Percentiles rank a stretch among this genome's conserved stretches.
Conservation (phyloP, 768 basidiomycete genomes). For the Russula griseocarnosa region DNA sequence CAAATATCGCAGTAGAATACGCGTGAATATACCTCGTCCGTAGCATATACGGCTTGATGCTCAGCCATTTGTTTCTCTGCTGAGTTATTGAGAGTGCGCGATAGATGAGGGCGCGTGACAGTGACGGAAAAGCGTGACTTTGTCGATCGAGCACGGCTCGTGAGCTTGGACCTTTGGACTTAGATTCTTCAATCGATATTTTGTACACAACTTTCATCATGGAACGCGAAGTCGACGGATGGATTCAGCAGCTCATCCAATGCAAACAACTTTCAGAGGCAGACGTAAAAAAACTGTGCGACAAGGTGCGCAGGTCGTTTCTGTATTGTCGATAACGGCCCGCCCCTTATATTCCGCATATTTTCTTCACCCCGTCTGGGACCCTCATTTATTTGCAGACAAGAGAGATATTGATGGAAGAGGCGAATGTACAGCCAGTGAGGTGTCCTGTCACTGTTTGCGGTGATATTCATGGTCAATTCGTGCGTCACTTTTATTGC, state of each 20-base stretch:
- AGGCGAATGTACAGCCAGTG: slow-evolving; percentile 98
- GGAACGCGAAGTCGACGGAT: slow-evolving; percentile 83
- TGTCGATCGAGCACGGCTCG: slow-evolving; percentile 14
- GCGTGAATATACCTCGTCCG: slow-evolving; percentile 65
- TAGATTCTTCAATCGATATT: slow-evolving; percentile 24
- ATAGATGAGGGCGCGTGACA: slow-evolving; percentile 2
- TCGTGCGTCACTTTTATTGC: slow-evolving; percentile 59
- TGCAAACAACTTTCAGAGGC: slow-evolving; percentile 95
- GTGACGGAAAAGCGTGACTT: slow-evolving; percentile 1
- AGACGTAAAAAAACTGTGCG: slow-evolving; percentile 96
- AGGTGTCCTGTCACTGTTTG: slow-evolving; percentile 99
- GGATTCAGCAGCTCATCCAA: slow-evolving; percentile 95
- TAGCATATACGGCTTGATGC: slow-evolving; percentile 75
- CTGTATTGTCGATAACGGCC: slow-evolving; percentile 33
- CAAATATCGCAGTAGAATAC: background rate
- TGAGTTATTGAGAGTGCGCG: background rate
- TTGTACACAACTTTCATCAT: slow-evolving; percentile 32
- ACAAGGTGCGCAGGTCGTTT: slow-evolving; percentile 69
- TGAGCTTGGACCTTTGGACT: slow-evolving; percentile 13
- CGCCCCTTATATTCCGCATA: slow-evolving; percentile 27
- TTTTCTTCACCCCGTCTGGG: slow-evolving; percentile 18
- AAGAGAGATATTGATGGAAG: slow-evolving; percentile 97
- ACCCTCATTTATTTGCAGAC: slow-evolving; percentile 51
- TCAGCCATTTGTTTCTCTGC: slow-evolving; percentile 34
- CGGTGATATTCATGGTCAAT: slow-evolving; percentile 99